Evolutionary conservation across 2,329 filamentous ascomycete species (phyloP), one percentile per base, ranked within the genome.

Genomic region (Talaromyces atroroseus): DNA sequence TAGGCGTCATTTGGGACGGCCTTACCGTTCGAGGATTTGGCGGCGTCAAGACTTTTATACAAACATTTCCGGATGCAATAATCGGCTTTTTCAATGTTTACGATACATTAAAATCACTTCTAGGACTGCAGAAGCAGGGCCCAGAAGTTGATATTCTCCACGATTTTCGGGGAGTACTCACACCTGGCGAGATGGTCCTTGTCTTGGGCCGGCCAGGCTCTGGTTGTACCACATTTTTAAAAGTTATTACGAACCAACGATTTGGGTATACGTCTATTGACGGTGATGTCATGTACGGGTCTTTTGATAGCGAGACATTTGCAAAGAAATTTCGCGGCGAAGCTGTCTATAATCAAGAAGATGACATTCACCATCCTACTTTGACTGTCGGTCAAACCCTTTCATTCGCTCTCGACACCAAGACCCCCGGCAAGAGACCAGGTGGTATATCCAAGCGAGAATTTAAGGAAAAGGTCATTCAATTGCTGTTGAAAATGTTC

Each of bases 371-470:
- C 64, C 86, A 91, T 63, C 83, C 91, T 0, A 94, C 89, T 0
- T 78, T 96, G 23, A 94, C 90, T 0, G 92, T 96, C 2, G 87
- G 89, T 54, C 90, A 96, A 69, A 96, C 92, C 0, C 80, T 96
- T 0, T 85, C 83, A 0, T 96, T 96, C 66, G 91, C 91, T 0
- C 76, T 95, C 3, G 88, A 94, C 66, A 89, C 86, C 32, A 95
- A 95, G 73, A 86, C 89, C 14, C 90, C 92, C 5, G 86, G 87
- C 16, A 91, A 92, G 71, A 80, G 90, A 48, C 88, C 89, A 0
- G 82, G 80, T 3, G 89, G 89, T 21, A 36, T 58, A 18, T 48
- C 57, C 18, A 56, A 55, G 24, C 52, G 52, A 10, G 57, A 52
- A 5, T 58, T 71, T 74, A 36, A 65, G 74, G 80, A 88, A 50